Base-by-base conservation (phyloP, 2,329 filamentous ascomycete species). In the Thelonectria blattea region DNA sequence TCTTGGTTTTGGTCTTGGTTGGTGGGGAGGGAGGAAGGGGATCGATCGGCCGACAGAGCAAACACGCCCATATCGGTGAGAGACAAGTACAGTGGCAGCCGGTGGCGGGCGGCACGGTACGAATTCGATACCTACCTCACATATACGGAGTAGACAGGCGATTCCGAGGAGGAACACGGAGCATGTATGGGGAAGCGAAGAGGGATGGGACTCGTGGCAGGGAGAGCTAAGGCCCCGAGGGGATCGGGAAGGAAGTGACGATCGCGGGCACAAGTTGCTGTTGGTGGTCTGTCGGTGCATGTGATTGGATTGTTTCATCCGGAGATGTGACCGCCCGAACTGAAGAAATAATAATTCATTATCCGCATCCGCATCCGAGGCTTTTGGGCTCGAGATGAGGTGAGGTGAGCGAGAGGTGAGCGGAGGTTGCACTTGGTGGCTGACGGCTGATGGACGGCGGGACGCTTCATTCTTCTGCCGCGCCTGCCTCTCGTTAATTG, bases 11-110 rank as follows among this genome's bases (percentile, higher is more conserved):
- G 27, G 27, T 30, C 4, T 30, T 7, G 27, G 27, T 30, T 30
- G 52, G 54, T 57, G 56, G 57, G 52, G 60, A 61, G 65, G 64
- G 41, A 49, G 43, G n/a, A 42, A 50, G n/a, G 55, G 57, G 65
- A 66, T 68, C 67, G 66, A 70, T 70, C 68, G 68, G 59, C 65
- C 65, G 57, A 69, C 56, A 60, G 60, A 62, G 51, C 63, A 52
- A 47, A 50, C 30, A 37, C 15, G 57, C 51, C 53, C 52, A 43
- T 53, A 53, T 52, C 57, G 52, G 47, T 52, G 52, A 52, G 14
- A 45, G 37, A 45, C 45, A 24, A 51, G 56, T 24, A 24, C 22
- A 24, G 22, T 24, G 22, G 6, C 22, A 24, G 22, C 22, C 22
- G 6, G n/a, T n/a, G n/a, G 52, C 52, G 45, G 27, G 41, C 17